phyloP scores from a whole-genome alignment of 331 rosid genomes.

The Dryas integrifolia region DNA sequence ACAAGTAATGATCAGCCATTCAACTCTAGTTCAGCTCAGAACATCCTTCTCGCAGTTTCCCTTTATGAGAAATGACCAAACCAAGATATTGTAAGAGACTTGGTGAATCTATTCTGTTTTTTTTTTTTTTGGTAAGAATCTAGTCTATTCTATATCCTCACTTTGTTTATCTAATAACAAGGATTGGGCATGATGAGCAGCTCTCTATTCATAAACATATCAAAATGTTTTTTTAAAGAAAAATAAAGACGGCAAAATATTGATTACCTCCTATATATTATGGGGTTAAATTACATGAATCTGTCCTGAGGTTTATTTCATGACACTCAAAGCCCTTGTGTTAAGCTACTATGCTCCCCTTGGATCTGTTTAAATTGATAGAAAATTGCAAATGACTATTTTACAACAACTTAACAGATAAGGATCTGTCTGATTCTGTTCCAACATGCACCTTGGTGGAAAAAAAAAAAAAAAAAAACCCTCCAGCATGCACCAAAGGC shows the following conservation, averaged over 20 bases:
- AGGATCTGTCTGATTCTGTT: not conserved
- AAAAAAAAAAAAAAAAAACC: no score
- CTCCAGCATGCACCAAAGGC: not conserved
- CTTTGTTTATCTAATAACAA: not conserved
- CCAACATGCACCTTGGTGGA: not conserved
- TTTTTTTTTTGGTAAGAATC: not conserved
- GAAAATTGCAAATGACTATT: not conserved
- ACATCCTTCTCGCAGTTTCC: no score
- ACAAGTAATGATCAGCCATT: not conserved
- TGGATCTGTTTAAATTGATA: no score
- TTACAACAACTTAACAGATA: not conserved
- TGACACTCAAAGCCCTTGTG: no score
- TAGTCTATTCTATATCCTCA: not conserved
- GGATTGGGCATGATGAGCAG: not conserved
- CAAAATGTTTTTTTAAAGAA: not conserved
- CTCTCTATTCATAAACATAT: not conserved
- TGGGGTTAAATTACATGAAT: no score
- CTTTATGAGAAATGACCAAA: not conserved
- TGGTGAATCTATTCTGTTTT: no score
- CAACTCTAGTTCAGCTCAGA: no score
- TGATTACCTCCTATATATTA: not conserved
- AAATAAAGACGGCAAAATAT: not conserved
- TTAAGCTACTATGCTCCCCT: no score
- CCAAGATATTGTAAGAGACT: not conserved
- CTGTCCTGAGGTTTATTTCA: no score